Percentiles rank a stretch among this genome's conserved stretches.
phyloP scores from a whole-genome alignment of 2,329 filamentous ascomycete genomes.

The Ophiostoma quercus region DNA sequence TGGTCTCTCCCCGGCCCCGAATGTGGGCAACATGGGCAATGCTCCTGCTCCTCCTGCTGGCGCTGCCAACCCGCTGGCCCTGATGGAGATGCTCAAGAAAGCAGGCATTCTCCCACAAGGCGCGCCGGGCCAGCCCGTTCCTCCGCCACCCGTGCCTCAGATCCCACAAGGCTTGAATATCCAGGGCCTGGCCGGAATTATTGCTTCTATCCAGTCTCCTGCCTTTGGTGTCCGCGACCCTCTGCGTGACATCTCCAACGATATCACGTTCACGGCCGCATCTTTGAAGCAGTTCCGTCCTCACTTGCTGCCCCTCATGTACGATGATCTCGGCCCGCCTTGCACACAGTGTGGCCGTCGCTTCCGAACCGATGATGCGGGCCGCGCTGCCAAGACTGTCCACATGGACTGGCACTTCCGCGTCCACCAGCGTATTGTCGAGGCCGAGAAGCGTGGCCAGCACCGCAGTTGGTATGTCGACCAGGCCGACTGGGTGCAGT shows the following conservation, averaged over 20 bases:
- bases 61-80: constrained; percentile 45
- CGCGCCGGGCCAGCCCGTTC: constrained; percentile 32
- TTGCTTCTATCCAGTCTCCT: constrained; percentile 28
- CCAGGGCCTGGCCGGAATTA: constrained; percentile 32
- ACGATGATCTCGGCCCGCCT: constrained; percentile 76
- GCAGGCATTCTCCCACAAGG: constrained; percentile 54
- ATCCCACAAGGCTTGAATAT: constrained; percentile 27
- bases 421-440: constrained; percentile 81
- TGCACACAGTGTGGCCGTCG: constrained; percentile 89
- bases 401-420: constrained; percentile 99
- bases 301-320: constrained; percentile 55
- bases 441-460: constrained; percentile 78
- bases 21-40: not conserved
- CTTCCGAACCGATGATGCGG: constrained; percentile 71
- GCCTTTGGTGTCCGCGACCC: constrained; percentile 24
- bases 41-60: constrained; percentile 39
- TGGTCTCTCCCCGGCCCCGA: not conserved
- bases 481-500: constrained; percentile 87
- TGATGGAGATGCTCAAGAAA: constrained; percentile 63
- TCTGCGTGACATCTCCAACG: constrained; percentile 35
- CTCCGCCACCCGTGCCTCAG: not conserved
- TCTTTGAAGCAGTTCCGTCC: constrained; percentile 73
- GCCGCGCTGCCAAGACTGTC: constrained; percentile 76
- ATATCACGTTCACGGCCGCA: constrained; percentile 57
- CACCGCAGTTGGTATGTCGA: constrained; percentile 95